Evolutionary conservation across 177 flowering plant genomes (phyloP), one percentile per base, ranked within the genome.

Genomic region (Tripterygium wilfordii): DNA sequence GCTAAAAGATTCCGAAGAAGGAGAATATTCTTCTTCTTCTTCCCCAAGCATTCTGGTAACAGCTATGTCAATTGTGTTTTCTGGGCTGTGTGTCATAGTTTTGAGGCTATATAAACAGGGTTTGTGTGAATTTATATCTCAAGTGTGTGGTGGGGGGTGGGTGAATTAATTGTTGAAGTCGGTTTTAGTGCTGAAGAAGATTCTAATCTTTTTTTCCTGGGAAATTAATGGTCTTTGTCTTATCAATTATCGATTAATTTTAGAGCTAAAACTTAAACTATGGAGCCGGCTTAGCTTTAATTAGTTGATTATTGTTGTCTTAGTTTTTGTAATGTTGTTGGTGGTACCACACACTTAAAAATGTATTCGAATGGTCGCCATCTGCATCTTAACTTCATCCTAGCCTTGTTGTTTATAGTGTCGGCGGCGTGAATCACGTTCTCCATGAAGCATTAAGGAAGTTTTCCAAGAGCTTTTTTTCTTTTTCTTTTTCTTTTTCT

Each of bases 381-480:
- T 48, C 53, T 1, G 0, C 49, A 10, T n/a, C 51, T 20, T n/a
- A n/a, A n/a, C 12, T 10, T 18, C 37, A 32, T 25, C 24, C 10
- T 9, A 17, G 19, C 15, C 4, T 25, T 24, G 43, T 19, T 27
- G n/a, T 2, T 8, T 7, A 10, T 23, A 21, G 41, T 45, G 51
- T 54, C 51, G 60, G 48, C 20, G 2, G 39, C 48, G 19, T 58
- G 56, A 51, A 44, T 58, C 56, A 58, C 62, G 45, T 50, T 51
- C 23, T 23, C 2, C 47, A 17, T 23, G 5, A 22, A 29, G 4
- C 10, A 15, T 43, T n/a, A n/a, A n/a, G n/a, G n/a, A n/a, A n/a
- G n/a, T n/a, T n/a, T n/a, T n/a, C n/a, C n/a, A n/a, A n/a, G n/a
- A 15, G 5, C 37, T 1, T 25, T 27, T 16, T 2, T 1, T 42